These are phyloP conservation scores for Didymella exigua DNA, from an alignment of 2,329 filamentous ascomycete species.

Conservation along the genomic window DNA sequence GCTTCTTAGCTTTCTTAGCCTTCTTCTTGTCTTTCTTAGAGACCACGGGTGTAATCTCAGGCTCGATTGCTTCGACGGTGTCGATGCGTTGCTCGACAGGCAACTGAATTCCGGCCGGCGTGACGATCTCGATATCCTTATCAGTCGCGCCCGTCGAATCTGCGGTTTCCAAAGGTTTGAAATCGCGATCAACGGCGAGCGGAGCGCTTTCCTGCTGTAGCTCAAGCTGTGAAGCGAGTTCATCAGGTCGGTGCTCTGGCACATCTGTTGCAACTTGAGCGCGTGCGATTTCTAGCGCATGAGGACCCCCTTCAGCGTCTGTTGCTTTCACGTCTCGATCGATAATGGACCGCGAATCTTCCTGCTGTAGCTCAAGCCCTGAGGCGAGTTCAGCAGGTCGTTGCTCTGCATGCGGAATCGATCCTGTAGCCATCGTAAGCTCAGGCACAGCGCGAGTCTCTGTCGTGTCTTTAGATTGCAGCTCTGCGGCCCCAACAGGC, in stretches of 20 bases:
- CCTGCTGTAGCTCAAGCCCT: slow-evolving; percentile 10
- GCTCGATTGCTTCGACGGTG: background rate
- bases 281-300: background rate
- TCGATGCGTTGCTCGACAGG: background rate
- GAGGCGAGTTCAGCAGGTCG: slow-evolving; percentile 6
- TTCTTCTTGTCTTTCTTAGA: slow-evolving; percentile 24
- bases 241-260: background rate
- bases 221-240: slow-evolving; percentile 6
- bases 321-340: background rate
- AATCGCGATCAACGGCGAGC: background rate
- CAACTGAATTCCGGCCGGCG: background rate
- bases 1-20: slow-evolving; percentile 30
- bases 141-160: background rate
- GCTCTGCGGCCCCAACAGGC: background rate
- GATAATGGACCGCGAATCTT: background rate
- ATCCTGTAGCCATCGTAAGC: background rate
- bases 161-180: background rate
- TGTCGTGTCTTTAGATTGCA: background rate
- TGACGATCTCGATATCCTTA: background rate
- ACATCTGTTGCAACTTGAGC: background rate
- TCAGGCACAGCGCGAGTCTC: background rate
- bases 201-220: slow-evolving; percentile 6
- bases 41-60: background rate
- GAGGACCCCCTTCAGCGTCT: background rate
- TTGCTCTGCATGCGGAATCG: background rate